These are phyloP conservation scores for Hibiscus syriacus DNA, from an alignment of 345 rosid species.

Conservation along the genomic window DNA sequence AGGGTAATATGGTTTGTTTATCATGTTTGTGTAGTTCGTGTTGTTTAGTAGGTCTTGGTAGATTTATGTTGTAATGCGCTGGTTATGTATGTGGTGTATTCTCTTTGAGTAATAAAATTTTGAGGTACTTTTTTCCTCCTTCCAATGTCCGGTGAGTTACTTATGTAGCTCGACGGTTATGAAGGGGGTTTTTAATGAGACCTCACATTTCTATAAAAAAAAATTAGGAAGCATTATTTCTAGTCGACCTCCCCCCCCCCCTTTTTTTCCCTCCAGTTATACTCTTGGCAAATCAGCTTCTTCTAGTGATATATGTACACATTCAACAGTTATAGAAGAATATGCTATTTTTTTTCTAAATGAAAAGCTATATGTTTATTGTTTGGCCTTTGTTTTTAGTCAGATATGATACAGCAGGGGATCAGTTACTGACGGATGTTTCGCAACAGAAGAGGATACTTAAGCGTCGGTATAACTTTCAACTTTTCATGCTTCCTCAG, in stretches of 20 bases:
- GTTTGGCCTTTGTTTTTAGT: slow-evolving; percentile 42
- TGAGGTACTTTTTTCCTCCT: too few relatives aligned
- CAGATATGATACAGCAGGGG: slow-evolving; percentile 77
- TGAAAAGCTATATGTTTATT: slow-evolving; percentile 1
- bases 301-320: not conserved
- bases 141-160: too few relatives aligned
- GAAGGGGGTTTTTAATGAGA: too few relatives aligned
- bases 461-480: slow-evolving; percentile 57
- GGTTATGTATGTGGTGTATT: too few relatives aligned
- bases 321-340: not conserved
- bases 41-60: too few relatives aligned
- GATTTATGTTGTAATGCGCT: too few relatives aligned
- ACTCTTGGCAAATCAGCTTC: not conserved
- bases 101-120: too few relatives aligned
- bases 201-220: too few relatives aligned
- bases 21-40: too few relatives aligned
- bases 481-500: not conserved
- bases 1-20: too few relatives aligned
- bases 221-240: not conserved
- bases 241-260: not conserved
- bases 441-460: slow-evolving; percentile 71
- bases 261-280: not conserved
- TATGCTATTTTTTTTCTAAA: not conserved
- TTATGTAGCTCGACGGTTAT: too few relatives aligned
- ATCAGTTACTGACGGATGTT: slow-evolving; percentile 58